Evolutionary conservation across 2,329 filamentous ascomycete species (phyloP), one percentile per base, ranked within the genome.

Genomic region (Epichloe typhina): DNA sequence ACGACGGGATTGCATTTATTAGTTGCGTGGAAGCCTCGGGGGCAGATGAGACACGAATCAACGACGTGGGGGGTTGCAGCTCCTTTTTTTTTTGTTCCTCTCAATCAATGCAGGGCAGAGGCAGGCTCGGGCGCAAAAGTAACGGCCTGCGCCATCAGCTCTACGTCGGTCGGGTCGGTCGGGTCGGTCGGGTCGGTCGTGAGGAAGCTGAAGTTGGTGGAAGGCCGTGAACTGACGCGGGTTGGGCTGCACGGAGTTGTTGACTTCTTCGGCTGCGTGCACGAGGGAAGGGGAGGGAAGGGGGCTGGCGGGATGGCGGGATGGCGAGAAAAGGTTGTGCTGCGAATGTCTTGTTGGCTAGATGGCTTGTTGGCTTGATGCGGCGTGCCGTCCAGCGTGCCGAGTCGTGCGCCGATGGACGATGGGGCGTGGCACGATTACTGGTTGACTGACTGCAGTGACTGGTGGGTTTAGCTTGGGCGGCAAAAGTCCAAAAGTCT

Each of bases 111-210:
- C 50, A 49, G 49, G 51, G 50, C 35, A 40, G 49, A 49, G 23
- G 46, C 50, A 36, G 50, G 55, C 54, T 53, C 49, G 42, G 50
- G 49, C 46, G 46, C 39, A 47, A 43, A 46, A 37, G 41, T 9
- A 40, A 44, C 38, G 38, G 33, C 44, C 48, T 47, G 47, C 53
- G 54, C 54, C 54, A 56, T 56, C 47, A 52, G 53, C 26, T 31
- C 26, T 31, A 31, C 26, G 26, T 31, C 26, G 26, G 8, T 31
- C 26, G 26, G 26, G 26, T 31, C 26, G 26, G 53, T 23, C 13
- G 45, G 47, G 42, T 33, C 41, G 31, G 45, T 13, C 15, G 23
- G 21, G 21, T 23, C 21, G 21, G 21, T 23, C 5, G 21, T 23
- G 19, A 21, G 3, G 19, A 21, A 21, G 19, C 3, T 21, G 26